Conservation (phyloP, 148 eudicot species). For the Silene latifolia region DNA sequence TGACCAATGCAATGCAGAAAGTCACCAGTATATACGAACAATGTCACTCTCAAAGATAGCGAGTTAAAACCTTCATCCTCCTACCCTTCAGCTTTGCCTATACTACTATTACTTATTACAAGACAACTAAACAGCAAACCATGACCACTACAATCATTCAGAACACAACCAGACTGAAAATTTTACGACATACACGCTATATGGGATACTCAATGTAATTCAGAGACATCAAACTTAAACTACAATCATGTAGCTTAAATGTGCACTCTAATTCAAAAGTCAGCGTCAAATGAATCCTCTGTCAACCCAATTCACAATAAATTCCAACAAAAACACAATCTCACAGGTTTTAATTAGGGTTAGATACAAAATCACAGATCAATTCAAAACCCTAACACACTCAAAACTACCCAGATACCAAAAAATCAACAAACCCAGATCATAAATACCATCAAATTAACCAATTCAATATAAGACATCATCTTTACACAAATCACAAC, state of each 20-base stretch:
- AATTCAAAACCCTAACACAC: background rate
- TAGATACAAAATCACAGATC: background rate
- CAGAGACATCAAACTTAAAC: background rate
- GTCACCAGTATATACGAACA: background rate
- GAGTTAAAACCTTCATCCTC: background rate
- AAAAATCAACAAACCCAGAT: constrained; percentile 20
- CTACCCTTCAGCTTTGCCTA: background rate
- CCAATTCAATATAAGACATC: background rate
- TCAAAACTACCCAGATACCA: background rate
- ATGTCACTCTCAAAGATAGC: background rate
- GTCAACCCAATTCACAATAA: background rate
- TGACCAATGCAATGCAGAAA: background rate
- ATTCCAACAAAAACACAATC: background rate
- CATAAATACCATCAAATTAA: background rate
- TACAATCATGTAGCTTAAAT: background rate
- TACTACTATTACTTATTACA: background rate
- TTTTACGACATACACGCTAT: background rate
- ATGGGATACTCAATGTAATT: background rate
- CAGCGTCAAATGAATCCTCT: background rate
- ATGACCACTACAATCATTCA: background rate
- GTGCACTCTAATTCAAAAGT: background rate
- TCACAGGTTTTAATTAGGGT: background rate
- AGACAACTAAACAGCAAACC: background rate
- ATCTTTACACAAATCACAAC: background rate
- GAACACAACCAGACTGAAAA: background rate